Conservation (phyloP, 2,329 filamentous ascomycete genomes). For the Penicillium sp. region DNA sequence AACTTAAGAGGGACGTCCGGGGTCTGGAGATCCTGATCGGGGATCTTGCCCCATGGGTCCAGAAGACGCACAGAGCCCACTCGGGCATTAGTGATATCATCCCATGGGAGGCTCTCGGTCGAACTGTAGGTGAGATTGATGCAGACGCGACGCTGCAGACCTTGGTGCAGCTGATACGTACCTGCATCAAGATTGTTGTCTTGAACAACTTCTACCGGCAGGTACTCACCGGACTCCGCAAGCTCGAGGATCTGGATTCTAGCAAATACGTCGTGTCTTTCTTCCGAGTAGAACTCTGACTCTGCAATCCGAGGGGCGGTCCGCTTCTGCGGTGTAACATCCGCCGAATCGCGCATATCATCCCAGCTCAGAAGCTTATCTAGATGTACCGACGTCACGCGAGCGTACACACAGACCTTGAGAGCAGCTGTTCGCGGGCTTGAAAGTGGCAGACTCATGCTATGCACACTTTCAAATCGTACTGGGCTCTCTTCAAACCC, state of each 20-base stretch:
- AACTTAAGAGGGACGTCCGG: slow-evolving; percentile 76
- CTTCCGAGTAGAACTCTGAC: slow-evolving; percentile 88
- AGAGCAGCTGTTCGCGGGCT: slow-evolving; percentile 73
- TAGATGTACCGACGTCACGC: slow-evolving; percentile 87
- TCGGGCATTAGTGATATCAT: slow-evolving; percentile 73
- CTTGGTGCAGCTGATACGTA: slow-evolving; percentile 92
- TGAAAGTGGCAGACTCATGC: slow-evolving; percentile 87
- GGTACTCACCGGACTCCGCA: slow-evolving; percentile 85
- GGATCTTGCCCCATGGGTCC: slow-evolving; percentile 80
- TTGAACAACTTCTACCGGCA: slow-evolving; percentile 90
- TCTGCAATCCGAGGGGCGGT: slow-evolving; percentile 74
- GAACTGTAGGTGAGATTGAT: slow-evolving; percentile 90
- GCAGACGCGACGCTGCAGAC: slow-evolving; percentile 82
- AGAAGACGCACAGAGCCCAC: slow-evolving; percentile 81
- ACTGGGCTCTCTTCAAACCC: slow-evolving; percentile 92
- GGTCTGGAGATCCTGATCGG: slow-evolving; percentile 71
- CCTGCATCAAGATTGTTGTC: slow-evolving; percentile 80
- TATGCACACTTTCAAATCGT: slow-evolving; percentile 95
- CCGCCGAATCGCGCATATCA: slow-evolving; percentile 81
- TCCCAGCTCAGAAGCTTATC: slow-evolving; percentile 99
- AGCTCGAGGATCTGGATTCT: slow-evolving; percentile 88
- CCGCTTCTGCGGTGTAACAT: slow-evolving; percentile 57
- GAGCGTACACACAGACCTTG: slow-evolving; percentile 86
- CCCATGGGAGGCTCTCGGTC: slow-evolving; percentile 84
- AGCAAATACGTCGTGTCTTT: slow-evolving; percentile 89